Evolutionary conservation across 2,329 filamentous ascomycete species (phyloP).

Genomic region (Fusarium kyushuense): DNA sequence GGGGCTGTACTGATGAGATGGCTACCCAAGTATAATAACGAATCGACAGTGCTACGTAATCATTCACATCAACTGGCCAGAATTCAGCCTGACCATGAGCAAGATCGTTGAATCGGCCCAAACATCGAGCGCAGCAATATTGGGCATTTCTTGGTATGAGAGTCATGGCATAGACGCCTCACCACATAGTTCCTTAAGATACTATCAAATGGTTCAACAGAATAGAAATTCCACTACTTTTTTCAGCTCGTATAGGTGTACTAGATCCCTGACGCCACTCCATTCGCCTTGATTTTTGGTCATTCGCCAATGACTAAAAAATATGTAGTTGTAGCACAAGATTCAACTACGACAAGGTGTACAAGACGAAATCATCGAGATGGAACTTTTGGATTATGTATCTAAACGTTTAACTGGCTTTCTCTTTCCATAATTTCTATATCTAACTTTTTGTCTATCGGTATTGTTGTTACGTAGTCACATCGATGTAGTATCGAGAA

Average conservation of each 20-base stretch:
- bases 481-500: conserved; percentile 17
- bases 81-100: neutral
- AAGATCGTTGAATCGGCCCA: neutral
- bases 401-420: too few relatives aligned
- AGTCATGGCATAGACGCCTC: neutral
- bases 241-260: conserved; percentile 15
- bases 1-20: neutral
- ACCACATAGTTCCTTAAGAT: neutral
- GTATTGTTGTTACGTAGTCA: neutral
- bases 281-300: neutral
- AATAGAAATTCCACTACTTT: neutral
- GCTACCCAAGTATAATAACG: neutral
- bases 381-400: too few relatives aligned
- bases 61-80: neutral
- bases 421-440: too few relatives aligned
- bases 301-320: neutral
- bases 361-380: neutral
- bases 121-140: neutral
- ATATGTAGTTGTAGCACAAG: neutral
- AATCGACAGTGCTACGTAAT: neutral
- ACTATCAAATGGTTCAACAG: neutral
- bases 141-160: neutral
- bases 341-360: neutral
- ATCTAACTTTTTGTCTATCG: neutral
- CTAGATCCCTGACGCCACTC: conserved; percentile 21